Evolutionary conservation across 2,329 filamentous ascomycete species (phyloP).

Genomic region (Paracoccidioides brasiliensis): DNA sequence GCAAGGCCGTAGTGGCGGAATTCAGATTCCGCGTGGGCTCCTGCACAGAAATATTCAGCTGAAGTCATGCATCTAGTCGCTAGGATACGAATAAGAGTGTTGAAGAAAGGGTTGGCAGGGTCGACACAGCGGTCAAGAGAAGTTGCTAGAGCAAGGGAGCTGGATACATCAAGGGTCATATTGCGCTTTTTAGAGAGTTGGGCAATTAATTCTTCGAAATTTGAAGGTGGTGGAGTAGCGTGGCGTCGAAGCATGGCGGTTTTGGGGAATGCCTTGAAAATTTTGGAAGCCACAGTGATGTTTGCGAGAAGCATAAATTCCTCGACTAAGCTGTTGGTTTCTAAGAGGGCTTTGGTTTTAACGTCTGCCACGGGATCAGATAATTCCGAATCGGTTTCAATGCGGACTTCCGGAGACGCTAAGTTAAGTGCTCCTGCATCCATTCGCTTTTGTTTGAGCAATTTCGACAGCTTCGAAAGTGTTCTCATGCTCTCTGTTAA

Average conservation of each 20-base stretch:
- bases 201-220: conserved; percentile 86
- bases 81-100: conserved; percentile 93
- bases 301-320: conserved; percentile 99
- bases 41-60: conserved; percentile 94
- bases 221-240: conserved; percentile 81
- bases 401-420: conserved; percentile 93
- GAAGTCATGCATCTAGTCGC: conserved; percentile 99
- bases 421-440: conserved; percentile 89
- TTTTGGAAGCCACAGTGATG: conserved; percentile 79
- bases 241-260: conserved; percentile 89
- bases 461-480: conserved; percentile 78
- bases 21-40: conserved; percentile 82
- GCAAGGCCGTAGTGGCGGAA: conserved; percentile 96
- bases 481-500: conserved; percentile 81
- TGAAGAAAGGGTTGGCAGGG: conserved; percentile 80
- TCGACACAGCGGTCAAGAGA: conserved; percentile 80
- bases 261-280: conserved; percentile 85
- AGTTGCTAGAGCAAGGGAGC: conserved; percentile 84
- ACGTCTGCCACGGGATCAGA: conserved; percentile 84
- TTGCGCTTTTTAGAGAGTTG: conserved; percentile 80
- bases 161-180: conserved; percentile 68
- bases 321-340: conserved; percentile 94
- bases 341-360: conserved; percentile 84
- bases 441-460: conserved; percentile 88
- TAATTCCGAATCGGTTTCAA: conserved; percentile 89